Evolutionary conservation across 805 yeast genomes (phyloP), one percentile per base, ranked within the genome.

Genomic region (Komagataella populi): DNA sequence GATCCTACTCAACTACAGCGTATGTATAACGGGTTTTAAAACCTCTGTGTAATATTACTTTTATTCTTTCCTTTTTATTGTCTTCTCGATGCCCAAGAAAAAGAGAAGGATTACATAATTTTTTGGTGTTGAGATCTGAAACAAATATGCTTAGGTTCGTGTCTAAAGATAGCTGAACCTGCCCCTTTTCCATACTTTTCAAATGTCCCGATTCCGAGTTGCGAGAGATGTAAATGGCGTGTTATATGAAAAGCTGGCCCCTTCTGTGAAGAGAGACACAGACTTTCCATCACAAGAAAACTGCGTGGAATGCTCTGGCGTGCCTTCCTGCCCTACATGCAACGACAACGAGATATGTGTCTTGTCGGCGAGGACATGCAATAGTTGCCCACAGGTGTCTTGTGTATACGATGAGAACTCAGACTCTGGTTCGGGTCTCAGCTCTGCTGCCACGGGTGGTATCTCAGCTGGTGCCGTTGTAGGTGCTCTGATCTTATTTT

Each of bases 381-480:
- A 63, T 2, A 52, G 67, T 48, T 84, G 91, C 61, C 78, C 90
- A 0, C 61, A 63, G 6, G 73, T 78, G 0, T 72, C 71, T 55
- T 83, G 88, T 62, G 60, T 67, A 2, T 65, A 67, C 12, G 46
- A 51, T 4, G 17, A 53, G 2, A 45, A 52, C 45, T 55, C 57
- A 3, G 47, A 53, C n/a, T 46, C 56, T 4, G 45, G 56, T 14
- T 46, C 43, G 43, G 50, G 50, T 39, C 14, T 49, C 39, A 45
- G 54, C 17, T 8, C 52, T 17, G 53, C 68, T 7, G 61, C 71
- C 49, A 63, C 71, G 17, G 83, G 87, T 5, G 87, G 81, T 6
- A 74, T 83, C 18, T 85, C 83, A 0, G 91, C 89, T 20, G 90
- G 89, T 23, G 81, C 82, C 1, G 74, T 80, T 2, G 90, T 86